phyloP scores from a whole-genome alignment of 805 yeast species.

The Pichia occidentalis region DNA sequence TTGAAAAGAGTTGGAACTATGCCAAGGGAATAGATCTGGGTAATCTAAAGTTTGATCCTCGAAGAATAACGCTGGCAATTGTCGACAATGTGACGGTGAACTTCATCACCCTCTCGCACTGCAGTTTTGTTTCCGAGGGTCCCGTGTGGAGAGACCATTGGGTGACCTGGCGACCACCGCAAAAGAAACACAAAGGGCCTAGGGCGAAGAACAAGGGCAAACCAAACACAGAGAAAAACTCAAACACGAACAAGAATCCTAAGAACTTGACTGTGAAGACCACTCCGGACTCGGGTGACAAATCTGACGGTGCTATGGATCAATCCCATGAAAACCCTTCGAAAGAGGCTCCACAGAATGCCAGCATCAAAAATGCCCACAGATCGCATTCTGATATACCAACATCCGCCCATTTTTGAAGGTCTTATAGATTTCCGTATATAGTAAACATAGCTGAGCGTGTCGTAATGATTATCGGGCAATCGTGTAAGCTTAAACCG shows the following conservation, averaged over 20 bases:
- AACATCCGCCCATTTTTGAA: conserved; percentile 8
- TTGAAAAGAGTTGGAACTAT: conserved; percentile 12
- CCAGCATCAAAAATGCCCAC: too few relatives aligned
- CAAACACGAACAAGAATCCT: neutral
- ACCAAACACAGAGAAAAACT: neutral
- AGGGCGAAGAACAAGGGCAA: neutral
- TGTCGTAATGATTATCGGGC: too few relatives aligned
- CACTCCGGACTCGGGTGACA: too few relatives aligned
- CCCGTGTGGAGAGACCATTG: conserved; percentile 26
- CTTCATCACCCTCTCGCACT: conserved; percentile 48
- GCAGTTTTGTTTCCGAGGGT: conserved; percentile 36
- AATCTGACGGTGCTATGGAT: too few relatives aligned
- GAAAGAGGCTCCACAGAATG: too few relatives aligned
- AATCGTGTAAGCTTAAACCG: too few relatives aligned
- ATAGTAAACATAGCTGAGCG: too few relatives aligned
- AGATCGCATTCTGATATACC: neutral
- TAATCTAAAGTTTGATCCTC: conserved; percentile 11
- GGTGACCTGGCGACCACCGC: conserved; percentile 15
- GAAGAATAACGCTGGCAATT: conserved; percentile 50
- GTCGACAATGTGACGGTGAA: conserved; percentile 72
- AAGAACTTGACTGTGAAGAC: neutral
- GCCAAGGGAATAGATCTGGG: conserved; percentile 12
- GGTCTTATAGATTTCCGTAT: neutral
- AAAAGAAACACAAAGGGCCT: neutral
- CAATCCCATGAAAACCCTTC: too few relatives aligned